Evolutionary conservation across 2,329 filamentous ascomycete species (phyloP), one percentile per base, ranked within the genome.

Genomic region (Venturiaceae sp.): DNA sequence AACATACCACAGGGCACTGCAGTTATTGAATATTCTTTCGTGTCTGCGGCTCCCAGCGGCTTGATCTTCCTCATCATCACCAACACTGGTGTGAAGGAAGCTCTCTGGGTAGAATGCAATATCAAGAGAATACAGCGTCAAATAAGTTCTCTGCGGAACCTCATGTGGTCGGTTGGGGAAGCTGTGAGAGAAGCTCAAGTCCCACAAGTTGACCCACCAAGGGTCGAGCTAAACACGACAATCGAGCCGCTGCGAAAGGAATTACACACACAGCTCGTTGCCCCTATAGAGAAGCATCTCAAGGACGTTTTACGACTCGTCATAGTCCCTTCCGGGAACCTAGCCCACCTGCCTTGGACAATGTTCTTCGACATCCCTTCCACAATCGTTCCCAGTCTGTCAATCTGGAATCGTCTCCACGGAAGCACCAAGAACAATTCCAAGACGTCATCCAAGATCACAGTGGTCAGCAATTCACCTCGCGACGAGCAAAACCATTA

Each of bases 271-370:
- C 19, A 23, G 14, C 44, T 50, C 13, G 26, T 50, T 21, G 44
- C 14, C 13, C 9, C 9, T 50, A 50, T 50, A 11, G 44, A 50
- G 21, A 21, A 14, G 21, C 11, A 11, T 11, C 44, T 50, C 14
- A 14, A 11, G 9, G 11, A 11, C 19, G 14, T 21, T 13, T 9
- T 11, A 23, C 11, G 44, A 23, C 46, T 60, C 21, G 58, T 60
- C 5, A 50, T 60, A 13, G 37, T 61, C 14, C 59, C 59, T 2
- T 61, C 59, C 16, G 59, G 59, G 5, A 52, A 61, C 7, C 39
- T 61, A 19, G 59, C 57, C 37, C 50, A 61, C 23, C 52, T 61
- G 4, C 59, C 59, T 13, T 61, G 59, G 59, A 28, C 47, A 16
- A 59, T 61, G 30, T 54, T 61, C 32, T 59, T 61, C 46, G 50